phyloP scores from a whole-genome alignment of 108 stramenopile genomes.

The Chaetoceros tenuissimus region DNA sequence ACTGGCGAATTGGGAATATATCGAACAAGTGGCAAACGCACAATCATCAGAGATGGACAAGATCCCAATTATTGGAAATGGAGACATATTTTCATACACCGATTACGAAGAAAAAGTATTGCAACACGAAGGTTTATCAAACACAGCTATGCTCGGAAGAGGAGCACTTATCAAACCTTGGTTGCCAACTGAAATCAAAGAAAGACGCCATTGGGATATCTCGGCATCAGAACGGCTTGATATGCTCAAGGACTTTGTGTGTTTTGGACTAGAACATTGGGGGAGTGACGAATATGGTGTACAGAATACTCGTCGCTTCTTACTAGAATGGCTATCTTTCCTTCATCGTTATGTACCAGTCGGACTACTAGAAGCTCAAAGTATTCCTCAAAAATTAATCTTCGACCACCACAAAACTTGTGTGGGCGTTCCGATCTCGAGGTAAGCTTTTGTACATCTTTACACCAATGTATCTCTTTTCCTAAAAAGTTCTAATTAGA shows the following conservation, averaged over 20 bases:
- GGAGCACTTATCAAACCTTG: slow-evolving; percentile 99
- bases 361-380: slow-evolving; percentile 68
- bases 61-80: slow-evolving; percentile 95
- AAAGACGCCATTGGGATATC: slow-evolving; percentile 91
- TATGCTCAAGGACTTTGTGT: slow-evolving; percentile 85
- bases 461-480: too few species aligned
- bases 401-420: slow-evolving; percentile 78
- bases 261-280: slow-evolving; percentile 96
- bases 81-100: slow-evolving; percentile 86
- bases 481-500: too few species aligned
- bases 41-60: slow-evolving; percentile 41
- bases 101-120: slow-evolving; percentile 83
- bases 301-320: slow-evolving; percentile 88
- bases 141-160: slow-evolving; percentile 92
- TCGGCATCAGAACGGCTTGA: slow-evolving; percentile 89
- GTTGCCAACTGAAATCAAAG: slow-evolving; percentile 97
- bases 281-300: slow-evolving; percentile 94
- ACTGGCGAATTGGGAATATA: slow-evolving; percentile 94
- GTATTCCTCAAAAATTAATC: slow-evolving; percentile 87
- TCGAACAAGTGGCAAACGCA: slow-evolving; percentile 61
- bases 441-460: slow-evolving; percentile 1
- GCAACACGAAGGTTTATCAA: slow-evolving; percentile 37
- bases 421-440: slow-evolving; percentile 43
- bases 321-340: slow-evolving; percentile 97
- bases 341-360: slow-evolving; percentile 93